Evolutionary conservation across 257 asterid genomes (phyloP).

Genomic region (Cinchona pubescens): DNA sequence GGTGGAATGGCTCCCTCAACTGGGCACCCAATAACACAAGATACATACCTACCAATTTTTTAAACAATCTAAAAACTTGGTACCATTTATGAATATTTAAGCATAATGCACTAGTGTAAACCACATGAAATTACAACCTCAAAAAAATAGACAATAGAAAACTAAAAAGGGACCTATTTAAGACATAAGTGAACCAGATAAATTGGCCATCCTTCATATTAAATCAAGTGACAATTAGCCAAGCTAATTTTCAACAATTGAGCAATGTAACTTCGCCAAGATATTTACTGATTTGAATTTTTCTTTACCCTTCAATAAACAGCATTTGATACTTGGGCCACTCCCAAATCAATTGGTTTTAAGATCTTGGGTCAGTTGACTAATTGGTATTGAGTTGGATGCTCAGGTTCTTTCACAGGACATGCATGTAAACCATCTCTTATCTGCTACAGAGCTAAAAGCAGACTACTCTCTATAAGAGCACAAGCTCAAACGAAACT

Average conservation of each 20-base stretch:
- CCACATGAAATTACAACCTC: background rate
- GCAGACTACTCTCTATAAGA: background rate
- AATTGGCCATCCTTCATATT: background rate
- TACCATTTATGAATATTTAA: background rate
- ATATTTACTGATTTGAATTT: background rate
- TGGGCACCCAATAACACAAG: constrained; percentile 90
- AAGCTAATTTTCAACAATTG: background rate
- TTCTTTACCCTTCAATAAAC: background rate
- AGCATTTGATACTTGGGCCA: background rate
- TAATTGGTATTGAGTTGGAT: no score
- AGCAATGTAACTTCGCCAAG: background rate
- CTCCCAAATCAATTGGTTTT: no score
- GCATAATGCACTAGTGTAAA: background rate
- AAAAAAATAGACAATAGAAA: no score
- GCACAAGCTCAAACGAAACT: background rate
- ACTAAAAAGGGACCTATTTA: background rate
- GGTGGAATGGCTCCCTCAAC: constrained; percentile 77
- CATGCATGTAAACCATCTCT: background rate
- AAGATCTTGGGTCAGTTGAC: no score
- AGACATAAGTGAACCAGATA: background rate
- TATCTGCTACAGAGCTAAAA: background rate
- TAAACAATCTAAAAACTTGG: constrained; percentile 17
- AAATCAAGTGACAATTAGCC: constrained; percentile 1
- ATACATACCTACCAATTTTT: constrained; percentile 56
- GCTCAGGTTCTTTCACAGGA: no score